These are phyloP conservation scores for Prunus mongolica DNA, from an alignment of 306 rosid genomes.

Conservation along the genomic window DNA sequence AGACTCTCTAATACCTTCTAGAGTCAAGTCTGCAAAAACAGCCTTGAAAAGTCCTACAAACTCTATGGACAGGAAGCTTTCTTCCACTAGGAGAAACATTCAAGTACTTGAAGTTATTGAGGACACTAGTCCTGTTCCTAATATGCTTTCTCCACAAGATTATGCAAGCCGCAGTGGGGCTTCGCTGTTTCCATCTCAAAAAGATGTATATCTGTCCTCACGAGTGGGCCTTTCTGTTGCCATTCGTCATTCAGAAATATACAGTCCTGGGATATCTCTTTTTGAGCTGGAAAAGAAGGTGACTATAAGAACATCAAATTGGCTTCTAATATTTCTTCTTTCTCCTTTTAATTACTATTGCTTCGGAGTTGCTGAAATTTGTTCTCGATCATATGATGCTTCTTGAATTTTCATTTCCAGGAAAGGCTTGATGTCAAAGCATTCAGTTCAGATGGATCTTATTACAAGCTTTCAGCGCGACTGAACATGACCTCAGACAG, in stretches of 20 bases:
- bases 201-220: conserved; percentile 64
- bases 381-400: conserved; percentile 20
- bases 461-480: conserved; percentile 85
- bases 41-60: conserved; percentile 65
- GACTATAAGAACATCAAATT: conserved; percentile 7
- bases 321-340: not conserved
- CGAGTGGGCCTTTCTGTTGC: conserved; percentile 92
- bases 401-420: conserved; percentile 40
- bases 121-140: conserved; percentile 77
- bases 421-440: conserved; percentile 91
- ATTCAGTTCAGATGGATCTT: conserved; percentile 79
- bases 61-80: conserved; percentile 72
- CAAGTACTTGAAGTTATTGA: conserved; percentile 89
- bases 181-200: conserved; percentile 66
- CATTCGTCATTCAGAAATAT: conserved; percentile 54
- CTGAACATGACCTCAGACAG: conserved; percentile 88
- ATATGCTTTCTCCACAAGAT: conserved; percentile 96
- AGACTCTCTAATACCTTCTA: conserved; percentile 56
- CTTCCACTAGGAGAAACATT: conserved; percentile 50
- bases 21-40: conserved; percentile 72
- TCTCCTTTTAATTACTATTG: not conserved
- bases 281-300: conserved; percentile 97
- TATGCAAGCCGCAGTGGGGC: conserved; percentile 61
- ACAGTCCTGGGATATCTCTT: conserved; percentile 81
- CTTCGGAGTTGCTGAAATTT: conserved; percentile 16